phyloP scores from a whole-genome alignment of 495 filamentous ascomycete species.

The Aspergillus coremiiformis region DNA sequence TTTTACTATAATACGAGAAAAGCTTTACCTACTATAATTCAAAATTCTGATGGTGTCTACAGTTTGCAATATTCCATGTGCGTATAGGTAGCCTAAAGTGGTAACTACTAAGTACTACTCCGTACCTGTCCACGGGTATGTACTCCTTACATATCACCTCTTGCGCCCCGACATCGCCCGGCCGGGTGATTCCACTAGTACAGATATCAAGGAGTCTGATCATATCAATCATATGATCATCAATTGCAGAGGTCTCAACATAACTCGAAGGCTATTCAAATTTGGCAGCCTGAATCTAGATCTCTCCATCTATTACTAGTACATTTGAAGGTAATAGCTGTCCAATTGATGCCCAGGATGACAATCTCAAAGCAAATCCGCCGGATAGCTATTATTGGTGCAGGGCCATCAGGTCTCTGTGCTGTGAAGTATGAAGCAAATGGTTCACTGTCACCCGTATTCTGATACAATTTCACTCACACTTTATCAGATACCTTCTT shows the following conservation, averaged over 20 bases:
- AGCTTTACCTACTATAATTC: too few species aligned
- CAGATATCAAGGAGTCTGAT: too few species aligned
- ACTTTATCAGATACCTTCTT: conserved; percentile 54
- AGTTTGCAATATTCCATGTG: too few species aligned
- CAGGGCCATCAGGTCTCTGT: conserved; percentile 39
- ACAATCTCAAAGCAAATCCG: conserved; percentile 20
- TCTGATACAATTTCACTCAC: background rate
- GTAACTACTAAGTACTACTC: too few species aligned
- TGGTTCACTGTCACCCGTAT: background rate
- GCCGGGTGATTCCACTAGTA: background rate
- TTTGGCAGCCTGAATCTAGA: background rate
- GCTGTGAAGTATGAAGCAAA: conserved; percentile 31
- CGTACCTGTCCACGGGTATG: too few species aligned
- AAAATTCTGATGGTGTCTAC: too few species aligned
- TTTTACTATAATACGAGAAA: background rate
- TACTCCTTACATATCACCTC: too few species aligned
- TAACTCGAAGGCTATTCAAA: background rate
- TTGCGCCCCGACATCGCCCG: conserved; percentile 12
- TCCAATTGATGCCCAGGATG: conserved; percentile 9
- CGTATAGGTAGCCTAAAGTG: too few species aligned
- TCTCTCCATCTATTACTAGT: background rate
- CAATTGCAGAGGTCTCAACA: background rate
- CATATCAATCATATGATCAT: background rate
- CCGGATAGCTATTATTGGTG: conserved; percentile 40
- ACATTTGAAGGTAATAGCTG: background rate